phyloP scores from a whole-genome alignment of 495 filamentous ascomycete genomes.

The Aspergillus steynii region DNA sequence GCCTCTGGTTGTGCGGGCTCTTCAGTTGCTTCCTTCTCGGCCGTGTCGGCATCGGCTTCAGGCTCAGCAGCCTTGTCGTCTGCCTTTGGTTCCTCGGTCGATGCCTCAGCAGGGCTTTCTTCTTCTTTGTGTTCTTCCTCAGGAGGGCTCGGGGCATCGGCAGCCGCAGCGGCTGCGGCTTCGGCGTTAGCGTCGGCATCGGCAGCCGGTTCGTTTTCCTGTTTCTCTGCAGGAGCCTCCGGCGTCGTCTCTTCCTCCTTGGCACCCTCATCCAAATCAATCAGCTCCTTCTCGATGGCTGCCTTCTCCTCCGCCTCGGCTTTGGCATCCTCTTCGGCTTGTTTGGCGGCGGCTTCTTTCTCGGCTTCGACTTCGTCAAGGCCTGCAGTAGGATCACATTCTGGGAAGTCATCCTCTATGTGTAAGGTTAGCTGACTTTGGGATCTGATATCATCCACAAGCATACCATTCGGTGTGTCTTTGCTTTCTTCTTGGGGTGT shows the following conservation, averaged over 20 bases:
- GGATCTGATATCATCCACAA: background rate
- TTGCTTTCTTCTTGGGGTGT: background rate
- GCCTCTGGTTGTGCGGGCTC: constrained; percentile 15
- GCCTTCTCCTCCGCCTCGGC: constrained; percentile 16
- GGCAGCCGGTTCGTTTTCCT: background rate
- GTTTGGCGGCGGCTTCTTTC: constrained; percentile 21
- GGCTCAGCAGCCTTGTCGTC: background rate
- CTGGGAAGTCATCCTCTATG: constrained; percentile 24
- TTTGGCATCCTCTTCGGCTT: constrained; percentile 24
- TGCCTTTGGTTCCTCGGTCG: background rate
- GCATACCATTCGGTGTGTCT: constrained; percentile 17
- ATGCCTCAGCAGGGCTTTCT: background rate
- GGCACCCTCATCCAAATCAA: constrained; percentile 14
- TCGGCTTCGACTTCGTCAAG: constrained; percentile 25
- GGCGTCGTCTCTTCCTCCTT: constrained; percentile 1
- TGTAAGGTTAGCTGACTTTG: constrained; percentile 12
- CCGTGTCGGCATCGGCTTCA: background rate
- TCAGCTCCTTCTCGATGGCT: constrained; percentile 11
- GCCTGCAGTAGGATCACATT: constrained; percentile 21
- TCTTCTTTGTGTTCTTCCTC: background rate
- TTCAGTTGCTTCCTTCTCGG: constrained; percentile 7
- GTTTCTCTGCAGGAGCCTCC: background rate
- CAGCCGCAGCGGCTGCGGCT: constrained; percentile 6
- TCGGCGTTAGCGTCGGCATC: constrained; percentile 5
- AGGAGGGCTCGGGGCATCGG: constrained; percentile 2